Evolutionary conservation across 1,284 basidiomycete species (phyloP).

Genomic region (Sporisorium sorghi): DNA sequence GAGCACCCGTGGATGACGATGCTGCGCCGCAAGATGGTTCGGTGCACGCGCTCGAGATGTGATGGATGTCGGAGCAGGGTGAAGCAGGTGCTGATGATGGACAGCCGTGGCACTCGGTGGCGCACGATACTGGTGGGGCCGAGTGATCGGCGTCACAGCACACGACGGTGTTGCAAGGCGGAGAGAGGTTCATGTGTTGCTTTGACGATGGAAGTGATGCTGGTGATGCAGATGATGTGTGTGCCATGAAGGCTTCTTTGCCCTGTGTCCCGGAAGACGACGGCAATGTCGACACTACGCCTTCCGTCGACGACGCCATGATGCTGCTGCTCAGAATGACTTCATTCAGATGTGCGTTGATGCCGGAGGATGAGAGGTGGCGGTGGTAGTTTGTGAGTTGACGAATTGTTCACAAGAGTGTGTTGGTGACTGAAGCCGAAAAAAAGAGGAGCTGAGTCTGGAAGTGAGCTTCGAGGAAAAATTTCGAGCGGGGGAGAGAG

Average conservation of each 20-base stretch:
- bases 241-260: not conserved
- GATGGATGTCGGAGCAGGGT: constrained; percentile 36
- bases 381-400: not conserved
- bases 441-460: not conserved
- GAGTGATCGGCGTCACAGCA: constrained; percentile 38
- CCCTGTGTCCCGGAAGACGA: not conserved
- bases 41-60: constrained; percentile 41
- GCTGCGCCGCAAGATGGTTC: constrained; percentile 35
- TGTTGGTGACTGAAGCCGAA: not conserved
- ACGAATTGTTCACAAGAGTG: not conserved
- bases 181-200: not conserved
- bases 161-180: constrained; percentile 19
- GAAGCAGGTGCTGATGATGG: constrained; percentile 20
- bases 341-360: not conserved
- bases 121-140: constrained; percentile 6
- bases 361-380: not conserved
- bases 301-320: constrained; percentile 32
- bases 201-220: constrained; percentile 2
- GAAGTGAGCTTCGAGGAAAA: not conserved
- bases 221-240: constrained; percentile 1
- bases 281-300: constrained; percentile 16
- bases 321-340: not conserved
- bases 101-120: constrained; percentile 23
- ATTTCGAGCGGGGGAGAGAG: not conserved
- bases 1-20: constrained; percentile 19